A percentile compares a stretch with the other conserved stretches of the same genome.
These are phyloP conservation scores for Trichoderma atroviride DNA, from an alignment of 2,329 filamentous ascomycete species.

Conservation along the genomic window DNA sequence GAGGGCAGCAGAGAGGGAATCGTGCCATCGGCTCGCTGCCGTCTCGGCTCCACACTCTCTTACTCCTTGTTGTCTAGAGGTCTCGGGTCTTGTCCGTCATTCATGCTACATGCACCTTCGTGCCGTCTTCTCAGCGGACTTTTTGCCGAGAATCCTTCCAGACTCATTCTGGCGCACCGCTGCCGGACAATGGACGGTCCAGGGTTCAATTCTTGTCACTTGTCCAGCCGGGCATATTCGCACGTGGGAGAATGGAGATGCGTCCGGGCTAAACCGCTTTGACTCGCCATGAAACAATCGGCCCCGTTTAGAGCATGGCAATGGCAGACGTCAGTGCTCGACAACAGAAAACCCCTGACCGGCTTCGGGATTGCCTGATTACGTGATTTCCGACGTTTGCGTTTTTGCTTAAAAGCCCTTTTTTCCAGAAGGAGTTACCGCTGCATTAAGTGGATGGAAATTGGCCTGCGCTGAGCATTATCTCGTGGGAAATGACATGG, in stretches of 20 bases:
- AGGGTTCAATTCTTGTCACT: neutral
- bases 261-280: conserved; percentile 21
- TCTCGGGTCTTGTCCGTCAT: neutral
- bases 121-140: neutral
- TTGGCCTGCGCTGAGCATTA: neutral
- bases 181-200: neutral
- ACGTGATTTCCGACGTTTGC: conserved; percentile 4
- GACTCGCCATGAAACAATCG: conserved; percentile 20
- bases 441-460: neutral
- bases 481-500: neutral
- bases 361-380: neutral
- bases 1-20: neutral
- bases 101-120: neutral
- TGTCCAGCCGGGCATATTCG: conserved; percentile 17
- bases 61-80: conserved; percentile 1
- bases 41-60: conserved; percentile 4
- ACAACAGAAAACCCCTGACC: neutral
- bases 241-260: conserved; percentile 20
- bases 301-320: neutral
- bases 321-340: conserved; percentile 14
- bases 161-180: conserved; percentile 4
- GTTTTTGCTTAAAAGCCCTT: neutral
- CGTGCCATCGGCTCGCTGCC: neutral
- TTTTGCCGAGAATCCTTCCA: neutral
- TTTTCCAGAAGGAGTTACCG: neutral